Percentiles rank a stretch among this genome's conserved stretches.
Evolutionary conservation across 2,329 filamentous ascomycete species (phyloP).

Genomic region (Botrytis paeoniae): DNA sequence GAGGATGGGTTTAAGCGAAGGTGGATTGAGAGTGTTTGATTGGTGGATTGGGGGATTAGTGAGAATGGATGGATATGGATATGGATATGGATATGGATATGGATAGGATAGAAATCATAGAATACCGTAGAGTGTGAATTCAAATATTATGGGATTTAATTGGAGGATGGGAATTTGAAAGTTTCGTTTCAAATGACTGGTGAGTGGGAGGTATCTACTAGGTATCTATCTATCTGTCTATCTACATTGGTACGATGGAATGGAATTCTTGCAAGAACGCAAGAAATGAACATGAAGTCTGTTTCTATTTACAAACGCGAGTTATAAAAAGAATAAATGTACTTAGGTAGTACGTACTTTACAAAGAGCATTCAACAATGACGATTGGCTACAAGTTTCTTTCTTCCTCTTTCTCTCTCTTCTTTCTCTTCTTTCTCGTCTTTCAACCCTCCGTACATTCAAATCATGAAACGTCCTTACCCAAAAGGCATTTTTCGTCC

Average conservation of each 20-base stretch:
- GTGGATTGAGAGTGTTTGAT: background rate
- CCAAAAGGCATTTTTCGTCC: conserved; percentile 27
- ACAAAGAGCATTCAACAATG: too few species aligned
- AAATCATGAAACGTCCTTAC: conserved; percentile 28
- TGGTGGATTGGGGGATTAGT: conserved; percentile 1
- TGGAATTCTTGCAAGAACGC: too few species aligned
- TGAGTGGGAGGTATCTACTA: background rate
- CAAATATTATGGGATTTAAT: background rate
- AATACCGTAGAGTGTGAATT: background rate
- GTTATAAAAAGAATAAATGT: conserved; percentile 6
- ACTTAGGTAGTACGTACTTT: too few species aligned
- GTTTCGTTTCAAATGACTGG: background rate
- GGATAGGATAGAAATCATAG: background rate
- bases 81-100: background rate
- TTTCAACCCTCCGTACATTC: background rate
- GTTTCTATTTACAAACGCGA: background rate
- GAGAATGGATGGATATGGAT: background rate
- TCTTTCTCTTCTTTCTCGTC: background rate
- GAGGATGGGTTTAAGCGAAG: background rate
- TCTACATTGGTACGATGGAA: too few species aligned
- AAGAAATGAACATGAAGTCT: background rate
- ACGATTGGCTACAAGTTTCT: background rate
- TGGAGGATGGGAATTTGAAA: background rate
- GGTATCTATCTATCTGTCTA: too few species aligned
- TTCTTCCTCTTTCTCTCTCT: background rate